Evolutionary conservation across 192 early-diverging fungal genomes (phyloP), one percentile per base, ranked within the genome.

Genomic region (Podila minutissima): DNA sequence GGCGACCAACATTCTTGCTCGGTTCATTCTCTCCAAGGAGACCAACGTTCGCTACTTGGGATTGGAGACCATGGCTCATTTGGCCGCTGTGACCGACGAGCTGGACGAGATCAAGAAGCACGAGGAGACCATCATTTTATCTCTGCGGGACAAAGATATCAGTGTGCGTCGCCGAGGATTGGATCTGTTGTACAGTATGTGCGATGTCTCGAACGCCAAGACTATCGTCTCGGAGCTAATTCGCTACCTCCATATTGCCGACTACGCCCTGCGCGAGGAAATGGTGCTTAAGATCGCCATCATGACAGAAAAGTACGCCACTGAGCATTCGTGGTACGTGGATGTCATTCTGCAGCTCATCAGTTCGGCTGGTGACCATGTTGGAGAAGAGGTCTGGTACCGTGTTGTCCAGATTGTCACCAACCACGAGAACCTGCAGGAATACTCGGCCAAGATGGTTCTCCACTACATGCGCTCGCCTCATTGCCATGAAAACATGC

Each of bases 211-310:
- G 67, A 99, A 95, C 71, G 92, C 96, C 22, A 91, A 93, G 61
- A 86, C 86, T 1, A 96, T 98, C 66, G 97, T 99, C 7, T 85
- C 91, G 11, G 98, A 99, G 83, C 86, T 99, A 20, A 86, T 99
- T 38, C 91, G 95, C 22, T 97, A 97, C 71, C 90, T 99, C 31
- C 88, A 91, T 28, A 88, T 95, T 46, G 93, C 97, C 0, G 98
- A 99, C 66, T 92, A 92, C 69, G 92, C 93, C 17, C 89, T 99
- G 75, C 91, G 95, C 24, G 97, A 99, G 86, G 97, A 98, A 82
- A 95, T 99, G 93, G 98, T 97, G 6, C 89, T 99, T 37, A 99
- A 99, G 81, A 97, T 98, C 74, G 98, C 98, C 51, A 99, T 99
- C 74, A 86, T 99, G 77, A 94, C 97, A 0, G 98, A 99, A 78